Base-by-base conservation (phyloP, 345 rosid genomes). In the Gossypium raimondii region DNA sequence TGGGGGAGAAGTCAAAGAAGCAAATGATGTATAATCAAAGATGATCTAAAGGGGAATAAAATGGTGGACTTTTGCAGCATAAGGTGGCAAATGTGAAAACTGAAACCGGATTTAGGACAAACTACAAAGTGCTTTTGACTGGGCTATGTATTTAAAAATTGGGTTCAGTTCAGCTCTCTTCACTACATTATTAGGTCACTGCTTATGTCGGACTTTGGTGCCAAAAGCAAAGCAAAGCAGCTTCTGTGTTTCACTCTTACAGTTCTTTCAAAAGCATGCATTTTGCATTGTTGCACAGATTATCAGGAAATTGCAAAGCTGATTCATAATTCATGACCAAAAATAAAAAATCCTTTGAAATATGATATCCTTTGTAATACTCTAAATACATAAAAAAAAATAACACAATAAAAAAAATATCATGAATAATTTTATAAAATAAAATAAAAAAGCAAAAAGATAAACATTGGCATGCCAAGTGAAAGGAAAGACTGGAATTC, bases 11-110 rank as follows among this genome's bases (percentile, higher is more conserved):
- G 73, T 70, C 60, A 70, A 52, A 69, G 73, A 69, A 29, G 73
- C 47, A 29, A 70, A 70, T 70, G 73, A 70, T 69, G 51, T 27
- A n/a, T 2, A 67, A 48, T 67, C 43, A 48, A 67, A 67, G 12
- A 47, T 67, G 43, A 67, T 67, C 72, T 24, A 13, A 24, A 62
- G 67, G 67, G 22, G 47, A 62, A 62, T 62, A 34, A 38, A 62
- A 22, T 22, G 38, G 57, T 67, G 72, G 43, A 67, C 72, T 67
- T 67, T 67, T 50, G 45, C 45, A 50, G 58, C 59, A 50, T 12
- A 45, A 69, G 10, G 25, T 43, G 18, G 59, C 25, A 69, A 69
- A 69, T 68, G 72, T 68, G 58, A 68, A 68, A 20, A 50, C 43
- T 2, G 58, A 16, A 25, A 51, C 11, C 4, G 14, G 59, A 16